Evolutionary conservation across 1,284 basidiomycete species (phyloP).

Genomic region (Pterulicium gracile): DNA sequence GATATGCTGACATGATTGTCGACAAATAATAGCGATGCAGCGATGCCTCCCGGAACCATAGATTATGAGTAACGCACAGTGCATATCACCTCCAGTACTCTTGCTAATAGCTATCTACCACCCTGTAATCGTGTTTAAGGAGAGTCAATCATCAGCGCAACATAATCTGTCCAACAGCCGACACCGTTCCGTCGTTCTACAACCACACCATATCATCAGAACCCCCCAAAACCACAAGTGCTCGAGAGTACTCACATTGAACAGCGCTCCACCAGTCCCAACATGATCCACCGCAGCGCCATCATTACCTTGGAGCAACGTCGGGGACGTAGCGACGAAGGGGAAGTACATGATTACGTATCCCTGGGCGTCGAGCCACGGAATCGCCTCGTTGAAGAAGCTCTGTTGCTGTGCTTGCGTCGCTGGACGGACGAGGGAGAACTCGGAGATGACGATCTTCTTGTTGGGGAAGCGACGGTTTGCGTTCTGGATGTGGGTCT

Average conservation of each 20-base stretch:
- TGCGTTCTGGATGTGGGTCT: conserved; percentile 8
- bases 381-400: conserved; percentile 13
- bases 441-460: conserved; percentile 12
- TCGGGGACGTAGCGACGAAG: conserved; percentile 15
- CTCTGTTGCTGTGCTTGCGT: conserved; percentile 8
- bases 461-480: conserved; percentile 9
- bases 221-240: not conserved
- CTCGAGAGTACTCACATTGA: conserved; percentile 8
- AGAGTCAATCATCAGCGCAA: too few species aligned
- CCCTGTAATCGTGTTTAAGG: too few species aligned
- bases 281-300: conserved; percentile 7
- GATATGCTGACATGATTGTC: too few species aligned
- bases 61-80: too few species aligned
- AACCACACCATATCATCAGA: not conserved
- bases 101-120: too few species aligned
- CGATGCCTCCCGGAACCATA: too few species aligned
- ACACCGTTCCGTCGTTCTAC: conserved; percentile 1
- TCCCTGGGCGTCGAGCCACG: conserved; percentile 12
- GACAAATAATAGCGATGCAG: too few species aligned
- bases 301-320: conserved; percentile 11
- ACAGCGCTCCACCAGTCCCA: conserved; percentile 13
- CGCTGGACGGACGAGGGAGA: conserved; percentile 10
- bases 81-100: too few species aligned
- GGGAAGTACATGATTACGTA: conserved; percentile 16
- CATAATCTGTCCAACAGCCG: not conserved